Percentiles rank a stretch among this genome's conserved stretches.
Conservation (phyloP, 768 basidiomycete species). For the Rhodotorula babjevae region DNA sequence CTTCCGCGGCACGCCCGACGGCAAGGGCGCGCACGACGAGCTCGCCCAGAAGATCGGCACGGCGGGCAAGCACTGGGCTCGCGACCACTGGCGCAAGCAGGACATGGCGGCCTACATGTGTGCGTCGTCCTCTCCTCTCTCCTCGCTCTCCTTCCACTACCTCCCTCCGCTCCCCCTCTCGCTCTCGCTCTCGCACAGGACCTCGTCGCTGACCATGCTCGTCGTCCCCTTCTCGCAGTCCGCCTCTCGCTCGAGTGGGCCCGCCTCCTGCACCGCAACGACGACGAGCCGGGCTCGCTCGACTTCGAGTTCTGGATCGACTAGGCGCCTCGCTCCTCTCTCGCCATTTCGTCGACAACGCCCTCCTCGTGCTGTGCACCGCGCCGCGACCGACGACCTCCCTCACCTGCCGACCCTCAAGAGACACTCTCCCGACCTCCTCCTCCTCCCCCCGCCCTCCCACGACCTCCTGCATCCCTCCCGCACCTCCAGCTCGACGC, state of each 20-base stretch:
- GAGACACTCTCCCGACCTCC: too few relatives aligned
- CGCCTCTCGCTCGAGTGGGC: slow-evolving; percentile 41
- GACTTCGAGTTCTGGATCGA: slow-evolving; percentile 27
- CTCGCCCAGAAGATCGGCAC: slow-evolving; percentile 57
- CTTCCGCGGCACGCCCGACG: slow-evolving; percentile 61
- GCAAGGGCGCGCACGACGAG: slow-evolving; percentile 59
- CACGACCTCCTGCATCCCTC: too few relatives aligned
- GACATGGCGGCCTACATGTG: slow-evolving; percentile 41
- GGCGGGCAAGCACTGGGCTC: slow-evolving; percentile 49
- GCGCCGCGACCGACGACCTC: too few relatives aligned
- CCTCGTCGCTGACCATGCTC: too few relatives aligned
- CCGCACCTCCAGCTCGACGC: too few relatives aligned
- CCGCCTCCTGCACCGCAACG: slow-evolving; percentile 39
- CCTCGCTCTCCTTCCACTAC: background rate
- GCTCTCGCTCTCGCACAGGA: background rate
- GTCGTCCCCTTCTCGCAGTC: slow-evolving; percentile 4
- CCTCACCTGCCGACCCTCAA: too few relatives aligned
- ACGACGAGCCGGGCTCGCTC: slow-evolving; percentile 29
- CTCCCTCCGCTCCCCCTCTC: too few relatives aligned
- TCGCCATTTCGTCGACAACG: too few relatives aligned
- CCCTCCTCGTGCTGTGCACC: too few relatives aligned
- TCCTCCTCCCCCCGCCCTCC: too few relatives aligned
- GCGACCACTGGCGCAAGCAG: slow-evolving; percentile 39
- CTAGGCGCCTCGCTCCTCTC: background rate
- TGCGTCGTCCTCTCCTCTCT: slow-evolving; percentile 1